Conservation (phyloP, 2,329 filamentous ascomycete genomes). For the Paecilomyces niveus region DNA sequence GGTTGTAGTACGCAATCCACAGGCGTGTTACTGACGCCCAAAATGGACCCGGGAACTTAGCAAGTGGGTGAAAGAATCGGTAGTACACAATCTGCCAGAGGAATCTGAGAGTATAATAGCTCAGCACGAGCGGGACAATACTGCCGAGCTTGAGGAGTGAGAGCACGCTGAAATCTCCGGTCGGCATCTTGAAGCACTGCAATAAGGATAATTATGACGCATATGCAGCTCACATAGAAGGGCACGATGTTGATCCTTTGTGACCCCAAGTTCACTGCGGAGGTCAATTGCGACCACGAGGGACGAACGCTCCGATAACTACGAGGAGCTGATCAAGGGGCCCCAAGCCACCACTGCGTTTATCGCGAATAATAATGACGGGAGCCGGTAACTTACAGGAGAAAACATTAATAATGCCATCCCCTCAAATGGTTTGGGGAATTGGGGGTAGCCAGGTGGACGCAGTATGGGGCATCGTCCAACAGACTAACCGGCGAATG, state of each 20-base stretch:
- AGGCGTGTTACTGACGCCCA: constrained; percentile 48
- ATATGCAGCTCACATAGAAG: not conserved
- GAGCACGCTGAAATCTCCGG: not conserved
- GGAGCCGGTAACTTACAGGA: not conserved
- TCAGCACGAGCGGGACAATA: not conserved
- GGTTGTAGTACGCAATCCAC: constrained; percentile 48
- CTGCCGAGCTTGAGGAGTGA: not conserved
- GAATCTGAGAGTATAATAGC: constrained; percentile 9
- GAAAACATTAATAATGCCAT: not conserved
- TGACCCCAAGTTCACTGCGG: not conserved
- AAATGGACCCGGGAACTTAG: constrained; percentile 49
- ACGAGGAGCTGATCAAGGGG: not conserved
- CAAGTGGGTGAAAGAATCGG: constrained; percentile 46
- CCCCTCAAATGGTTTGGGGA: not conserved
- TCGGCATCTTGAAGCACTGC: not conserved
- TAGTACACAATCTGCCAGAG: constrained; percentile 35
- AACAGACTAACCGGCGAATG: not conserved
- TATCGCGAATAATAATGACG: not conserved
- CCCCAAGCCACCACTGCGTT: not conserved
- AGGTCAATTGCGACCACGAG: not conserved
- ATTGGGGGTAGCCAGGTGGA: not conserved
- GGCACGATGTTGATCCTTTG: too few relatives aligned
- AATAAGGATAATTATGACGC: not conserved
- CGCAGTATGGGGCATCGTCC: not conserved
- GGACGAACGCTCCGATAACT: not conserved